Evolutionary conservation across 2,329 filamentous ascomycete genomes (phyloP), one percentile per base, ranked within the genome.

Genomic region (Shiraia bambusicola): DNA sequence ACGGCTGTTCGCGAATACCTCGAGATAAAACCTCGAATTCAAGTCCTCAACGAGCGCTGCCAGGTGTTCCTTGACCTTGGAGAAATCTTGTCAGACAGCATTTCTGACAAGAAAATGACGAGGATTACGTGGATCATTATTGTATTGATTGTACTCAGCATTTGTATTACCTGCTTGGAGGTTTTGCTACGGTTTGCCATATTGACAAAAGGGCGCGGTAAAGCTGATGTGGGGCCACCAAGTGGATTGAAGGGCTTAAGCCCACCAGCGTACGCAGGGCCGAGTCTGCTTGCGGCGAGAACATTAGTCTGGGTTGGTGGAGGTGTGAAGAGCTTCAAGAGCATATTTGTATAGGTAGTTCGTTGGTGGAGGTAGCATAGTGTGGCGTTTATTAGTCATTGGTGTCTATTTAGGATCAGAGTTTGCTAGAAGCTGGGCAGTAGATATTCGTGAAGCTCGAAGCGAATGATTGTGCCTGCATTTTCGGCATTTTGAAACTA

Each of bases 71-170:
- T 98, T 13, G 93, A 98, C 68, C 81, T 98, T 8, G 91, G 93
- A 32, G 91, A 96, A 71, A 96, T 98, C 16, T 76, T 98, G 1
- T 90, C 87, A 11, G 92, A 98, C 70, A 88, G 83, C 2, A 91
- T 96, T 40, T 88, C 88, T 15, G 90, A 97, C 66, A 86, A 88
- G 54, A 96, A 95, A 69, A 97, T 96, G 87, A 95, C 89, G 55
- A 78, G 80, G 53, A 95, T 96, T 65, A 98, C 93, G 1, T 97
- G 92, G 92, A 97, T 98, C 68, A 86, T 97, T 69, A 98, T 98
- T 60, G 78, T 95, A 32, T 80, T 98, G 32, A 98, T 98, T 63
- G 70, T 94, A 33, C 75, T 97, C 54, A 92, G 86, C 63, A 97
- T 98, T 60, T 75, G 90, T 37, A 89, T 98, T 38, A 97, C 93